A percentile compares a stretch with the other conserved stretches of the same genome.
These are phyloP conservation scores for Colletotrichum sp. DNA, from an alignment of 2,329 filamentous ascomycete genomes.

Conservation along the genomic window DNA sequence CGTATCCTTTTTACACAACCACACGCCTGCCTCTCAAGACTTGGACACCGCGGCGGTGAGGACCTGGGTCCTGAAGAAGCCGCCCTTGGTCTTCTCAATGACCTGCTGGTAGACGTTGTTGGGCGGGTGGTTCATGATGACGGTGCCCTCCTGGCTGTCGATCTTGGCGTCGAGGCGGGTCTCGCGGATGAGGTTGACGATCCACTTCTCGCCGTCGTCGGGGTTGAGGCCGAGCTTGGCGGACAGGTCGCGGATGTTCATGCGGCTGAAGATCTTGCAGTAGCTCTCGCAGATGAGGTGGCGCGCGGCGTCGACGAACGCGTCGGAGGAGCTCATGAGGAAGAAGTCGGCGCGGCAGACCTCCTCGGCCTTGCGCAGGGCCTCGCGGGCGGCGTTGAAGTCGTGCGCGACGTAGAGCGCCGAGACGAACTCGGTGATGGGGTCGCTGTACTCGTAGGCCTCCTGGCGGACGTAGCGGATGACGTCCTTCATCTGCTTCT, in stretches of 20 bases:
- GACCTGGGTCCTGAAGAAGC: slow-evolving; percentile 98
- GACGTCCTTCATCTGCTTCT: slow-evolving; percentile 98
- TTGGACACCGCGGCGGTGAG: slow-evolving; percentile 72
- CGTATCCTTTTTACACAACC: not conserved
- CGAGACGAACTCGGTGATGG: slow-evolving; percentile 94
- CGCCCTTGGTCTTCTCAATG: slow-evolving; percentile 98
- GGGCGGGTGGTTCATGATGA: slow-evolving; percentile 99
- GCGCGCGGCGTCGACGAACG: slow-evolving; percentile 91
- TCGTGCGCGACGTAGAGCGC: slow-evolving; percentile 87
- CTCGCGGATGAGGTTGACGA: slow-evolving; percentile 98
- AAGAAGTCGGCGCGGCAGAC: slow-evolving; percentile 96
- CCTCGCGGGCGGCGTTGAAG: slow-evolving; percentile 94
- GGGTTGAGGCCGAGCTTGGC: slow-evolving; percentile 88
- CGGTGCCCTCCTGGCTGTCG: slow-evolving; percentile 97
- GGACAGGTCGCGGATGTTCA: slow-evolving; percentile 97
- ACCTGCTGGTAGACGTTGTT: slow-evolving; percentile 99
- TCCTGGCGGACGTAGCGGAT: slow-evolving; percentile 96
- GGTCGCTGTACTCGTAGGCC: slow-evolving; percentile 96
- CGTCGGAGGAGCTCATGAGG: slow-evolving; percentile 81
- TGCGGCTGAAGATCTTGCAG: slow-evolving; percentile 99
- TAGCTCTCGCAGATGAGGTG: slow-evolving; percentile 99
- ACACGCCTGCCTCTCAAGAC: slow-evolving; percentile 26
- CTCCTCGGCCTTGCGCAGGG: slow-evolving; percentile 85
- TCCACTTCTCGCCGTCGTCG: slow-evolving; percentile 99
- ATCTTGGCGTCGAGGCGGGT: slow-evolving; percentile 98